Base-by-base conservation (phyloP, 495 filamentous ascomycete species). In the Hyaloscypha bicolor region DNA sequence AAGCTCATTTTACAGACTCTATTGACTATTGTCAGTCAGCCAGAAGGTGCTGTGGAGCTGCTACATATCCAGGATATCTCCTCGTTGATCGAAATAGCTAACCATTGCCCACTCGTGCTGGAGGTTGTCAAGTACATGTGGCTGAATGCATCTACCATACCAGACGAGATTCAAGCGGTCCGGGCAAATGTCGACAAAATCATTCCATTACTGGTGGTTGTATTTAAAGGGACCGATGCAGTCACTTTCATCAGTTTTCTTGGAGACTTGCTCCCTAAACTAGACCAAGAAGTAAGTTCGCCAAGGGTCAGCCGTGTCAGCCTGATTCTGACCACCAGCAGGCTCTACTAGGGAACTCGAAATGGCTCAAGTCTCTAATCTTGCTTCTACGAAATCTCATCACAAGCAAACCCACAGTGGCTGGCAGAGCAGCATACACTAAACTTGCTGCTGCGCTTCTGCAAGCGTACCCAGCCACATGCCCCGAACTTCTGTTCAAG, bases 1-100 rank as follows among this genome's bases (percentile, higher is more conserved):
- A 75, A 73, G 1, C 73, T 84, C 9, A 83, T 84, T 11, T 71
- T 90, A 19, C 79, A 88, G 73, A 84, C 83, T 11, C 74, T 90
- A 2, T 61, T 83, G 29, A 80, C 74, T 21, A 79, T 88, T 57
- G 80, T 81, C 31, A 78, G 77, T 66, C 70, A 74, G 30, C 76
- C 72, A 0, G 76, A 79, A 19, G 87, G 86, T 0, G 81, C 86
- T 14, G 65, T 69, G 6, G 74, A 68, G n/a, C 74, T 89, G 16
- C 69, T 84, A 8, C 63, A 74, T 0, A 66, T 85, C 29, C 74
- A 81, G 8, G 81, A 85, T 67, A 62, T 86, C 58, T 77, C 72
- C 5, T 78, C 85, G 14, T 67, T 88, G 61, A 80, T 81, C 45
- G 84, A 87, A 63, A 77, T 85, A 45, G 79, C 82, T 0, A 77